Base-by-base conservation (phyloP, 2,329 filamentous ascomycete genomes). In the Dryadomyces quercus-mongolicae region DNA sequence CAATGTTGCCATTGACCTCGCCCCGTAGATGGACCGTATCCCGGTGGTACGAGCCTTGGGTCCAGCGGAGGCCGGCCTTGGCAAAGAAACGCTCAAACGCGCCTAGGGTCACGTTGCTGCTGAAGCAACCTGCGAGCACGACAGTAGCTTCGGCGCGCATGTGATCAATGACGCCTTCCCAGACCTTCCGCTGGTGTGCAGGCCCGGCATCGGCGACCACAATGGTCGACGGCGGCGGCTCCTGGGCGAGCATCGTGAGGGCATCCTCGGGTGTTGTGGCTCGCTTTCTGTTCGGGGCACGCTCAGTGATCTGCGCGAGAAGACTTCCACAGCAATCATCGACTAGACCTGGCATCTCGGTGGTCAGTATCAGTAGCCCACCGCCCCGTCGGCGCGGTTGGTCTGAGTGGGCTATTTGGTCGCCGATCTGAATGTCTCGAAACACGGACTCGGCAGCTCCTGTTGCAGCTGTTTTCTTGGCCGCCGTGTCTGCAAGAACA, bases 401-500 rank as follows among this genome's bases (percentile, higher is more conserved):
- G n/a, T 31, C 25, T 31, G 25, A 31, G 25, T 4, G 8, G 25
- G 25, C 25, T 4, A 2, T 18, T 21, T 20, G 18, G 20, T 21
- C 10, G 49, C 22, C 25, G 25, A 31, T 31, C 25, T 31, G 25
- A 3, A 51, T 18, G 22, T 51, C 49, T 8, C 36, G 49, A 21
- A 44, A 51, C n/a, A 18, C 20, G 5, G 40, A 5, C 12, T 45
- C 22, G 42, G 25, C 40, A 22, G 2, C 3, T 20, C 7, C 18
- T 15, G 25, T 25, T 31, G 1, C 9, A 2, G 43, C 51, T 5
- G 62, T 68, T 5, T 57, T 25, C 52, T 71, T 71, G 2, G 71
- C 71, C 42, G 64, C 66, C 2, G 51, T 57, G 60, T 76, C 72
- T 0, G 75, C 75, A 38, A 60, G 56, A 1, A 34, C 51, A 58